These are phyloP conservation scores for Diaporthe ampelina DNA, from an alignment of 2,329 filamentous ascomycete genomes.

Conservation along the genomic window DNA sequence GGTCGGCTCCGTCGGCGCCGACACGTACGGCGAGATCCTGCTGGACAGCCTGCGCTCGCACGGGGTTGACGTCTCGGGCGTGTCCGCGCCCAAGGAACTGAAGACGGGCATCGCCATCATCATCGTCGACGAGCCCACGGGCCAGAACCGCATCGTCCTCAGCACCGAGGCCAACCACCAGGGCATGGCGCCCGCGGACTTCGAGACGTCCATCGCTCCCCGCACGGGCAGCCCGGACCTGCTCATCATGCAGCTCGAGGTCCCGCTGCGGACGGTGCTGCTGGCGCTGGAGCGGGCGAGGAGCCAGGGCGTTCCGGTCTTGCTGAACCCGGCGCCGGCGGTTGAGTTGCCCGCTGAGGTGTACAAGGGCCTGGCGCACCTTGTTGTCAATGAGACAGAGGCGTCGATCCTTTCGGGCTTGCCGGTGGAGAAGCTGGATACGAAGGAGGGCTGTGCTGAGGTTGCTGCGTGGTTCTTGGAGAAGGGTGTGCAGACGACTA, in stretches of 20 bases:
- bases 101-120: constrained; percentile 82
- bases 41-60: constrained; percentile 69
- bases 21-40: constrained; percentile 75
- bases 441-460: constrained; percentile 57
- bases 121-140: constrained; percentile 78
- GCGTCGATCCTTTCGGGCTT: constrained; percentile 78
- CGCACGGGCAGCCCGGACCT: constrained; percentile 65
- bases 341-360: constrained; percentile 75
- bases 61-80: constrained; percentile 72
- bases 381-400: constrained; percentile 94
- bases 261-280: constrained; percentile 76
- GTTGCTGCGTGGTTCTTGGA: constrained; percentile 74
- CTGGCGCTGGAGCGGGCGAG: constrained; percentile 68
- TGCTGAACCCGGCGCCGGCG: constrained; percentile 90
- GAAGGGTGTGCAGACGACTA: constrained; percentile 80
- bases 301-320: constrained; percentile 67
- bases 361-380: constrained; percentile 78
- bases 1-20: constrained; percentile 80
- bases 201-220: constrained; percentile 11
- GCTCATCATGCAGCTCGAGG: constrained; percentile 84
- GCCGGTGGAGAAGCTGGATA: constrained; percentile 63
- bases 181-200: constrained; percentile 29
- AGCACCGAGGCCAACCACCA: constrained; percentile 78
- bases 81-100: constrained; percentile 58
- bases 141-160: constrained; percentile 83